Base-by-base conservation (phyloP, 257 asterid species). In the Capsicum pubescens region DNA sequence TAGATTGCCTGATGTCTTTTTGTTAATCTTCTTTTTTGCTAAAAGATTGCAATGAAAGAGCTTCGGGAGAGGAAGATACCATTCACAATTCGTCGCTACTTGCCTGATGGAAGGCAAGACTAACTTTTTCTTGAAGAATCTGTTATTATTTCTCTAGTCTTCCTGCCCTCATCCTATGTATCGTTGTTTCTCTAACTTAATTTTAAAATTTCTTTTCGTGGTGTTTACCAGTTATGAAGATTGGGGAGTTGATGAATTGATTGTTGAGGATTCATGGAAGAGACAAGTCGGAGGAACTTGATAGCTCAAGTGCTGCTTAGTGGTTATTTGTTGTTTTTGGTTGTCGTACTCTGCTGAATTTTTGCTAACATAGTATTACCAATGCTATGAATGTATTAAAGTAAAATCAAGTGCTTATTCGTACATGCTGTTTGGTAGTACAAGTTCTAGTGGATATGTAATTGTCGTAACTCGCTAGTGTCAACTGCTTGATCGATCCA, bases 11-110 rank as follows among this genome's bases (percentile, higher is more conserved):
- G 70, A 46, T 72, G 71, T 26, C 15, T 50, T 80, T 19, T 46
- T 6, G 13, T 64, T 19, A 7, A 52, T 19, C n/a, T 10, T 78
- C 17, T 46, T 59, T 82, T 72, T 57, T 82, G 61, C 80, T 89
- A 95, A 77, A 54, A 77, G 98, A 95, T 95, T 91, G 98, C 98
- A 4, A 95, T 93, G 98, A 95, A 95, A 89, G 98, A 95, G 92
- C 94, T 95, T 36, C 88, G 98, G 2, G 92, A 92, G 89, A 89
- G 96, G 79, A 95, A 95, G 87, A 93, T 95, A 81, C 98, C 98
- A 58, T 93, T 95, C 91, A 93, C 98, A 69, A 95, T 93, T 83
- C 98, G 98, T 17, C 95, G 97, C 8, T 95, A 91, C 88, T 93
- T 95, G 57, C 97, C 98, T 9, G 98, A 95, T 88, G 98, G 98